Conservation (phyloP, 768 basidiomycete genomes). For the Tricholoma matsutake region DNA sequence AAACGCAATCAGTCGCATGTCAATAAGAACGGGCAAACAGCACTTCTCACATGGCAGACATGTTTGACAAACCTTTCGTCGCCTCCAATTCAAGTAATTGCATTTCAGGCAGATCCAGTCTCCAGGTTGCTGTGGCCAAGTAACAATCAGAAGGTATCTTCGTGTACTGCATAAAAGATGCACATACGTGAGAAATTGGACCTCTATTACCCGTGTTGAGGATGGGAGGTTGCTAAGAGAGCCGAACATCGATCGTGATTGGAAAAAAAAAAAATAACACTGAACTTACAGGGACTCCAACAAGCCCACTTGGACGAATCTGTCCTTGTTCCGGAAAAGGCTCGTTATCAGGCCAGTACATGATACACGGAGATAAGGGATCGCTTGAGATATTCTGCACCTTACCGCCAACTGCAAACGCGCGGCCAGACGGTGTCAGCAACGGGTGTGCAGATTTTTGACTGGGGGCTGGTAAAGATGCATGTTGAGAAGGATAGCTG, state of each 20-base stretch:
- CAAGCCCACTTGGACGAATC: constrained; percentile 58
- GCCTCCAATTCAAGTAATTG: constrained; percentile 85
- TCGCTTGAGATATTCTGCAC: constrained; percentile 79
- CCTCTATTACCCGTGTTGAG: constrained; percentile 87
- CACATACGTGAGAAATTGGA: constrained; percentile 77
- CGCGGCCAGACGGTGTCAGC: constrained; percentile 80
- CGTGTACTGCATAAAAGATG: constrained; percentile 17
- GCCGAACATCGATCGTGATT: constrained; percentile 5
- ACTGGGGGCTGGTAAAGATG: constrained; percentile 23
- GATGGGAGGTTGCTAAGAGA: constrained; percentile 74
- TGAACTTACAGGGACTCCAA: constrained; percentile 49
- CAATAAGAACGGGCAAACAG: constrained; percentile 5
- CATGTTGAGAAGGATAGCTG: constrained; percentile 6
- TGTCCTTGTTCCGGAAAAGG: constrained; percentile 78
- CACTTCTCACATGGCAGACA: constrained; percentile 71
- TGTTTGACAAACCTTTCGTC: constrained; percentile 87
- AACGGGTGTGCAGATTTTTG: constrained; percentile 58
- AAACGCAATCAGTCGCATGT: constrained; percentile 6
- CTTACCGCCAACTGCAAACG: constrained; percentile 71
- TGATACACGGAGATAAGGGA: constrained; percentile 69
- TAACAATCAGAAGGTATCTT: constrained; percentile 6
- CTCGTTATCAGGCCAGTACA: constrained; percentile 93
- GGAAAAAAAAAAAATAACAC: not conserved
- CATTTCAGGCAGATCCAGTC: constrained; percentile 85
- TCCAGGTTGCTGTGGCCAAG: constrained; percentile 54